Evolutionary conservation across 148 eudicot species (phyloP), one percentile per base, ranked within the genome.

Genomic region (Nepenthes gracilis): DNA sequence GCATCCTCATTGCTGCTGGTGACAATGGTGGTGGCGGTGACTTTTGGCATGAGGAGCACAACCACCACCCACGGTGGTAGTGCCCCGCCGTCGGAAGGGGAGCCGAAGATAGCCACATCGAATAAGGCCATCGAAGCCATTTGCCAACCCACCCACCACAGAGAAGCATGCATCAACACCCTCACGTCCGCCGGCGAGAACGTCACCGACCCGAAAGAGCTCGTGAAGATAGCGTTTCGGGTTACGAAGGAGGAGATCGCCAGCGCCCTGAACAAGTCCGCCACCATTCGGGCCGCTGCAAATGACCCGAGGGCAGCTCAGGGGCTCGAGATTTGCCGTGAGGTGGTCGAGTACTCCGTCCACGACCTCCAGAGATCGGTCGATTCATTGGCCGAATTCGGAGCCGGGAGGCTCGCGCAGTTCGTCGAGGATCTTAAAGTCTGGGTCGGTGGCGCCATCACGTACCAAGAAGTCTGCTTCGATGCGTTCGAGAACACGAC

Each of bases 401-500:
- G 67, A 2, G 5, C 74, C 23, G 63, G 49, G 1, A 70, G 77
- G 14, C 1, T 87, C 0, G 76, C 72, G 13, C 71, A 62, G n/a
- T 75, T 77, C 55, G 52, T 78, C 2, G 78, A 63, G 12, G 95
- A 87, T 33, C 61, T 87, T 12, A 80, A 77, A 66, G 63, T 82
- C 4, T 87, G 95, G 95, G 60, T 77, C 2, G 77, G 86, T 51
- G 87, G 78, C 1, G 78, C 82, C 36, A 57, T 78, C 12, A 84
- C 95, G 0, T 78, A 71, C 59, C 85, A 87, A 34, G 82, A 84
- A n/a, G 85, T 81, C 5, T 87, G 95, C 50, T 59, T 80, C 14
- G 90, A 87, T n/a, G 85, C 80, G 0, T 87, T 87, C 33, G 83
- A 80, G 69, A 82, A 84, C 68, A 70, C 80, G 1, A 76, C 80